Percentiles rank a stretch among this genome's conserved stretches.
phyloP scores from a whole-genome alignment of 495 filamentous ascomycete species.

The Zalerion maritima region DNA sequence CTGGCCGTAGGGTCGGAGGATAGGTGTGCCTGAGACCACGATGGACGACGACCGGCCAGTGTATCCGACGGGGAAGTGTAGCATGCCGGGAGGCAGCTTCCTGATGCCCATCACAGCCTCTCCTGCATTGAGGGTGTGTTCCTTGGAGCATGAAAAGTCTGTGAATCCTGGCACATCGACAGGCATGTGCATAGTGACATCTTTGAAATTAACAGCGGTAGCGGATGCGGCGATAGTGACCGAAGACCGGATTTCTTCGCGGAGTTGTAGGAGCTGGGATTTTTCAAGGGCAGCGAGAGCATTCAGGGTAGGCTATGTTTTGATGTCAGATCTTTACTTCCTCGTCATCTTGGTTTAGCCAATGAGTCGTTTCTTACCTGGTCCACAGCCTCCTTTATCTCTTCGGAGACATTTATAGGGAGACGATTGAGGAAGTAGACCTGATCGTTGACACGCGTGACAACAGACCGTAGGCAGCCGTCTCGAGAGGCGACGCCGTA shows the following conservation, averaged over 20 bases:
- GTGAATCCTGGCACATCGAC: conserved; percentile 68
- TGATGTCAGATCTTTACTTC: conserved; percentile 41
- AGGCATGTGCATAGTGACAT: conserved; percentile 52
- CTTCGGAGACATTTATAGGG: conserved; percentile 12
- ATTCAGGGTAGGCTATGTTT: conserved; percentile 53
- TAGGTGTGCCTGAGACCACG: conserved; percentile 51
- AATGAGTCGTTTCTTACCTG: conserved; percentile 4
- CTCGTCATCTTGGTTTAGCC: no score
- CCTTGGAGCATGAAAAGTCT: conserved; percentile 63
- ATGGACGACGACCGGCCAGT: conserved; percentile 56
- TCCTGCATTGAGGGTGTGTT: conserved; percentile 53
- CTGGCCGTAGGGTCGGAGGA: conserved; percentile 55
- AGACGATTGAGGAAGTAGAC: conserved; percentile 53
- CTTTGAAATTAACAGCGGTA: conserved; percentile 33
- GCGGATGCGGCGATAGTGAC: conserved; percentile 39
- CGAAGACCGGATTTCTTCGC: conserved; percentile 50
- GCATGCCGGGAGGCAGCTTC: conserved; percentile 55
- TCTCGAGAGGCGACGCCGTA: conserved; percentile 51
- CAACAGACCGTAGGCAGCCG: conserved; percentile 34
- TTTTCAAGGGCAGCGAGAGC: conserved; percentile 60
- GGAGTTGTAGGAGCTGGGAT: conserved; percentile 44
- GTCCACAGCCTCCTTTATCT: conserved; percentile 2
- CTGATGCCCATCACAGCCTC: conserved; percentile 45
- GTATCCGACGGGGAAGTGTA: conserved; percentile 66
- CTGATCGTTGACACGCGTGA: conserved; percentile 53